Evolutionary conservation across 192 early-diverging fungal genomes (phyloP).

Genomic region (Piromyces finnis): DNA sequence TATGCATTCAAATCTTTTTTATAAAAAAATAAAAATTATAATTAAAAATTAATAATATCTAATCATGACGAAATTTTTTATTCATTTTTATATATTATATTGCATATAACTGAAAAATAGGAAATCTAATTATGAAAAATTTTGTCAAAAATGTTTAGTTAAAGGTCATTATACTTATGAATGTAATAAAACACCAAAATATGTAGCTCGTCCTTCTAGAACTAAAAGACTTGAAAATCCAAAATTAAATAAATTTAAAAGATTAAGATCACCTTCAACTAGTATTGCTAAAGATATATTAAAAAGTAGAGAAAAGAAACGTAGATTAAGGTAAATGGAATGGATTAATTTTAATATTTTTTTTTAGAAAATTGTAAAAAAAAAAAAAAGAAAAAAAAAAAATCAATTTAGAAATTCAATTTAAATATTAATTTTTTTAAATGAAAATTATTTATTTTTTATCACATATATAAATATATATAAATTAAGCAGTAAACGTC

Average conservation of each 20-base stretch:
- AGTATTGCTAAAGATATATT: background rate
- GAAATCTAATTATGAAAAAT: background rate
- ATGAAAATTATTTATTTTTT: no score
- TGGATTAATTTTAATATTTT: no score
- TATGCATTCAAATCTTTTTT: background rate
- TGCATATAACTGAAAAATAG: background rate
- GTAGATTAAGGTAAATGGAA: background rate
- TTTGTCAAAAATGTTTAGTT: background rate
- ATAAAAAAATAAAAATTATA: background rate
- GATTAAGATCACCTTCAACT: background rate
- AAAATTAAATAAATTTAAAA: background rate
- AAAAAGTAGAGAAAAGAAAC: background rate
- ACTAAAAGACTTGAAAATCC: background rate
- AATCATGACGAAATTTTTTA: no score
- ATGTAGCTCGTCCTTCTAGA: background rate
- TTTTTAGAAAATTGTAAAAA: no score
- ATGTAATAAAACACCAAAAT: background rate
- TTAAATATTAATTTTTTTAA: background rate
- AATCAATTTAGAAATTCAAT: no score
- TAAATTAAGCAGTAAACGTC: no score
- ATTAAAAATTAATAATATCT: background rate
- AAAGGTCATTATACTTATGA: background rate
- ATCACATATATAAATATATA: no score
- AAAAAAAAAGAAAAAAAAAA: no score
- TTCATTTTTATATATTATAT: no score